These are phyloP conservation scores for Scedosporium boydii DNA, from an alignment of 2,329 filamentous ascomycete genomes.

Conservation along the genomic window DNA sequence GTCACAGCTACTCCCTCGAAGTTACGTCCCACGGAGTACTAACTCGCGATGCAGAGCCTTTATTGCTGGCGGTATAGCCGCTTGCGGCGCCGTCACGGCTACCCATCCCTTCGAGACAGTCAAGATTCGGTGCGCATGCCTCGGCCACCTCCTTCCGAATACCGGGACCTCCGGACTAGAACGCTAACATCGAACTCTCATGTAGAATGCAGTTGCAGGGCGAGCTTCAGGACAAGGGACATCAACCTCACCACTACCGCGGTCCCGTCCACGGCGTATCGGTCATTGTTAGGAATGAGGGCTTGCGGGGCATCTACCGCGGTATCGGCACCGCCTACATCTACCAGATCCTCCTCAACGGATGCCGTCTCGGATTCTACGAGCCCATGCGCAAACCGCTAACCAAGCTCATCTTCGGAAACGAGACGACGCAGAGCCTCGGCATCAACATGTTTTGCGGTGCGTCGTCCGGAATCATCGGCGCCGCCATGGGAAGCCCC, in stretches of 20 bases:
- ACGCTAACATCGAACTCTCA: background rate
- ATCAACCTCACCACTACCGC: conserved; percentile 79
- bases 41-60: conserved; percentile 54
- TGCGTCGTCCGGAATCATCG: conserved; percentile 79
- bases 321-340: conserved; percentile 88
- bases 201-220: conserved; percentile 86
- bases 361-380: conserved; percentile 94
- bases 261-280: conserved; percentile 86
- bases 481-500: conserved; percentile 84
- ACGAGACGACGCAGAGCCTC: conserved; percentile 69
- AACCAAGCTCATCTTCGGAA: conserved; percentile 60
- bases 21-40: background rate
- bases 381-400: conserved; percentile 76
- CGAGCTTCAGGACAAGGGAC: conserved; percentile 78
- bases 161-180: background rate
- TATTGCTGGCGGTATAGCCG: conserved; percentile 90
- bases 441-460: conserved; percentile 91
- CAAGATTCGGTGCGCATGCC: conserved; percentile 74
- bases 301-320: conserved; percentile 73
- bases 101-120: conserved; percentile 98
- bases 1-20: background rate
- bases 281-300: conserved; percentile 87
- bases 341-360: conserved; percentile 94
- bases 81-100: conserved; percentile 92
- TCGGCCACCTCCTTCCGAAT: background rate